These are phyloP conservation scores for Trypanosoma mega DNA, from an alignment of 208 protist genomes.

Conservation along the genomic window DNA sequence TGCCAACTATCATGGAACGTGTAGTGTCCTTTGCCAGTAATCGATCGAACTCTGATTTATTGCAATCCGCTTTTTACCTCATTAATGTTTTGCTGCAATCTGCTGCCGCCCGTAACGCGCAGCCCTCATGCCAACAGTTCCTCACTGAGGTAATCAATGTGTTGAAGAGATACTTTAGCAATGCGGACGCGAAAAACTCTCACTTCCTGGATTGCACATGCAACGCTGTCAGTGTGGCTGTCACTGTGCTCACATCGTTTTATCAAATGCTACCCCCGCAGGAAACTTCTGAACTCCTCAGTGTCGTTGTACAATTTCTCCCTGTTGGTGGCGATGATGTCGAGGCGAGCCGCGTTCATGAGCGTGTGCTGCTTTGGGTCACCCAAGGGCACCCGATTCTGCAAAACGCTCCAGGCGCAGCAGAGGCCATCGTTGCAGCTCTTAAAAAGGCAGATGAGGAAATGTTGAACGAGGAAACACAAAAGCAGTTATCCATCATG, in stretches of 20 bases:
- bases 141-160: constrained; percentile 39
- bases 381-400: constrained; percentile 46
- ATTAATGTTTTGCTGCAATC: constrained; percentile 73
- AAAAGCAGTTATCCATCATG: constrained; percentile 54
- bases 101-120: constrained; percentile 30
- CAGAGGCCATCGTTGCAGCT: constrained; percentile 34
- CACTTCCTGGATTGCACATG: constrained; percentile 56
- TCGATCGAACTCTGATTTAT: constrained; percentile 43
- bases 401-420: constrained; percentile 21
- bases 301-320: constrained; percentile 42
- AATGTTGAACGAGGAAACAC: constrained; percentile 49
- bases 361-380: constrained; percentile 68
- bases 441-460: constrained; percentile 39
- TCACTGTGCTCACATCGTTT: constrained; percentile 62
- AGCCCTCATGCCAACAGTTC: constrained; percentile 35
- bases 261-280: constrained; percentile 25
- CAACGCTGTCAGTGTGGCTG: constrained; percentile 67
- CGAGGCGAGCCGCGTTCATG: constrained; percentile 72
- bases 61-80: constrained; percentile 77
- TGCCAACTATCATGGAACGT: constrained; percentile 50
- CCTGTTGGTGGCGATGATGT: constrained; percentile 72
- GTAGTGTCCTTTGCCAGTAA: constrained; percentile 45
- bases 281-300: constrained; percentile 34
- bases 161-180: constrained; percentile 43
- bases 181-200: constrained; percentile 28